Conservation (phyloP, 768 basidiomycete genomes). For the Lactifluus volemus region DNA sequence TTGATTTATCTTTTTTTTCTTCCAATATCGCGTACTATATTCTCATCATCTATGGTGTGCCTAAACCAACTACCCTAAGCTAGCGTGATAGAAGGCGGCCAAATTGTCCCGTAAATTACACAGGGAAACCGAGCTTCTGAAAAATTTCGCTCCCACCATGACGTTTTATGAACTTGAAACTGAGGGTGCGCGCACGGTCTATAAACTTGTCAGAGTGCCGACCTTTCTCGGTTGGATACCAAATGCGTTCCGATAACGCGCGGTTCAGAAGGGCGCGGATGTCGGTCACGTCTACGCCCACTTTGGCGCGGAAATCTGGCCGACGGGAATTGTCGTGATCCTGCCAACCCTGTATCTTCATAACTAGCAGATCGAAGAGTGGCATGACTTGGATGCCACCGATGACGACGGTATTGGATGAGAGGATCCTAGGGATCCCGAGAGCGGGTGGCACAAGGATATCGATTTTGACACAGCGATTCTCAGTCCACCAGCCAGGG, state of each 20-base stretch:
- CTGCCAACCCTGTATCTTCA: conserved; percentile 6
- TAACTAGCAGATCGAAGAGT: not conserved
- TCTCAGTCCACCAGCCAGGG: not conserved
- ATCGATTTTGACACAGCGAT: conserved; percentile 1
- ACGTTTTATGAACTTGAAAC: not conserved
- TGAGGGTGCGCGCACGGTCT: not conserved
- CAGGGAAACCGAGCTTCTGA: not conserved
- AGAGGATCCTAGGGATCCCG: not conserved
- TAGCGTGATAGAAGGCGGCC: not conserved
- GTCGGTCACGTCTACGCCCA: not conserved
- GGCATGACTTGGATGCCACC: not conserved
- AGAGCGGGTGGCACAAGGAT: not conserved
- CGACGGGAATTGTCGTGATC: not conserved
- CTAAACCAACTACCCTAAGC: not conserved
- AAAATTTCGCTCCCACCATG: not conserved
- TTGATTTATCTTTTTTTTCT: too few species aligned
- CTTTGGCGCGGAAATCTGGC: not conserved
- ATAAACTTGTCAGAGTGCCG: not conserved
- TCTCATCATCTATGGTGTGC: too few species aligned
- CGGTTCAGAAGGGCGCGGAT: not conserved
- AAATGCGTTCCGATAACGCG: not conserved
- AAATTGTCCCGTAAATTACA: not conserved
- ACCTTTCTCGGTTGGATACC: not conserved
- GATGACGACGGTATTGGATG: not conserved
- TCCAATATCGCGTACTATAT: too few species aligned